Base-by-base conservation (phyloP, 2,329 filamentous ascomycete species). In the Cladophialophora exuberans region DNA sequence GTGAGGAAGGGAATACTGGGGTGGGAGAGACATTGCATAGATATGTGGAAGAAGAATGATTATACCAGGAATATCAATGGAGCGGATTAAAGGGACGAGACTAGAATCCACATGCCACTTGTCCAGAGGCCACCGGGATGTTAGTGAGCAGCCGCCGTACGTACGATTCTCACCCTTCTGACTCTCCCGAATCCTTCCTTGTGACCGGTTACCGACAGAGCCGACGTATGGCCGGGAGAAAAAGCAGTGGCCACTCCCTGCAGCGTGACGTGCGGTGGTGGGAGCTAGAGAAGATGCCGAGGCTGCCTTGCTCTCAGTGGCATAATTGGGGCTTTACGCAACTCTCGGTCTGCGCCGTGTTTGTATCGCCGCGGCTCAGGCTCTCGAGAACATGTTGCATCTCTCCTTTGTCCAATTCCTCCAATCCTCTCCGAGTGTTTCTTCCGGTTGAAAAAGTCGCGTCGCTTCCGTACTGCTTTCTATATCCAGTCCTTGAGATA, bases 391-490 rank as follows among this genome's bases (percentile, higher is more conserved):
- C 20, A 41, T 39, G 23, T 23, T 45, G 28, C 42, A 44, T 23
- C 15, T 46, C 20, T 18, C 26, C 30, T 48, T 18, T 42, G 36
- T 20, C 48, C 33, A 15, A 17, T 49, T 42, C 36, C 23, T 42
- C 45, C 51, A 47, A 47, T 44, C 50, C 31, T 49, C 31, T 49
- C 56, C 56, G 55, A 54, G 48, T 44, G 50, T 52, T n/a, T 20
- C 39, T 17, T 46, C 57, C 56, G 59, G 53, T 46, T 51, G 41
- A 62, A 57, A 57, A 54, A 52, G 50, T 57, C 43, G 38, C 46
- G 53, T 56, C 28, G 42, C 45, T 35, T 49, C 30, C 36, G n/a
- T 11, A 35, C 35, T 35, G 41, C 39, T 49, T 49, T 47, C 45
- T 55, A 15, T 39, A 52, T 26, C 52, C 38, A 51, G 47, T 38